Conservation (phyloP, 371 early-diverging fungal species). For the Thermomucor indicae-seudaticae region DNA sequence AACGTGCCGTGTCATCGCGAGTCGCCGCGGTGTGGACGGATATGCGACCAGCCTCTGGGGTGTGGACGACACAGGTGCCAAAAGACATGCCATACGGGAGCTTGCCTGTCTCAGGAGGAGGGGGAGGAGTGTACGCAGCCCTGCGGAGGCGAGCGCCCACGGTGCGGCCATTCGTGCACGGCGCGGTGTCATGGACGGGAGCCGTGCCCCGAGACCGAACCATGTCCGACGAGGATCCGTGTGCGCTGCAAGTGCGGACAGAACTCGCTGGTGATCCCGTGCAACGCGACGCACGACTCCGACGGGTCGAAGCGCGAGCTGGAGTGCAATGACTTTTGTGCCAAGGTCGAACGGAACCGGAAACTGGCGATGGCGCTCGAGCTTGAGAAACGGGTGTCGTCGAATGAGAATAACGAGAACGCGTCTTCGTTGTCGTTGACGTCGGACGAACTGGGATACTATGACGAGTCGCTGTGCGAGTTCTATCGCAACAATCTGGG, state of each 20-base stretch:
- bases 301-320: conserved; percentile 41
- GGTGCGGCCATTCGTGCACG: conserved; percentile 71
- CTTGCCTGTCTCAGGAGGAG: conserved; percentile 54
- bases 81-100: conserved; percentile 70
- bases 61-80: conserved; percentile 72
- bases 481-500: conserved; percentile 51
- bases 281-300: conserved; percentile 53
- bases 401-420: conserved; percentile 2
- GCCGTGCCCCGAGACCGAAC: conserved; percentile 57
- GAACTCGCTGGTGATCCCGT: conserved; percentile 47
- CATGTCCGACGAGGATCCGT: conserved; percentile 50
- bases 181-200: conserved; percentile 60
- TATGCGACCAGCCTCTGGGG: conserved; percentile 57
- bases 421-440: neutral
- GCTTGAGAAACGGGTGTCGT: conserved; percentile 40
- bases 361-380: conserved; percentile 68
- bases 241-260: conserved; percentile 75
- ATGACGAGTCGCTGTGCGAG: conserved; percentile 54
- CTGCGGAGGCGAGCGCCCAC: conserved; percentile 58
- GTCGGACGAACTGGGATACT: conserved; percentile 50
- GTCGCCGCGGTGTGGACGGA: conserved; percentile 65
- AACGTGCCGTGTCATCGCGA: conserved; percentile 73
- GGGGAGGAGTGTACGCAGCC: conserved; percentile 50
- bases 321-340: conserved; percentile 70
- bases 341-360: conserved; percentile 69